A percentile compares a stretch with the other conserved stretches of the same genome.
phyloP scores from a whole-genome alignment of 305 asterid genomes.

The Striga hermonthica region DNA sequence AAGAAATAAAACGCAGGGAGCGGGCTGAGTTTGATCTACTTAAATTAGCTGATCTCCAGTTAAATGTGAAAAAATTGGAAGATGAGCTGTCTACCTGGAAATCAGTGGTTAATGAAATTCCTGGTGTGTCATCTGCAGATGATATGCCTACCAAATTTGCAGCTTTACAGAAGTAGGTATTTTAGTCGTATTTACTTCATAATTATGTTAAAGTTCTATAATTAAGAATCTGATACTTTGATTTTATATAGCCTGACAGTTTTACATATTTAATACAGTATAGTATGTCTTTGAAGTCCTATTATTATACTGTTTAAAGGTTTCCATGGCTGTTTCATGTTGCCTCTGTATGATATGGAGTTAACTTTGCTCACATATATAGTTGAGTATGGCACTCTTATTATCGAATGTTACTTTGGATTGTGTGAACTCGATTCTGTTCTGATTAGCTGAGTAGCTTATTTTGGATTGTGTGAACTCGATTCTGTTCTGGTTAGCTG shows the following conservation, averaged over 20 bases:
- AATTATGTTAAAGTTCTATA: constrained; percentile 21
- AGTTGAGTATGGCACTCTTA: constrained; percentile 3
- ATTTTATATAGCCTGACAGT: constrained; percentile 17
- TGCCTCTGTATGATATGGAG: constrained; percentile 21
- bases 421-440: not conserved
- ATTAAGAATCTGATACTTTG: constrained; percentile 14
- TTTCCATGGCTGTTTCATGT: constrained; percentile 28
- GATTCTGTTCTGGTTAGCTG: constrained; percentile 10
- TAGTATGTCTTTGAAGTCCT: constrained; percentile 22
- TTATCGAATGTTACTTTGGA: not conserved
- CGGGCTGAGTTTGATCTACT: constrained; percentile 76
- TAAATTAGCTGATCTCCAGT: constrained; percentile 52
- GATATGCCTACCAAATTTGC: constrained; percentile 67
- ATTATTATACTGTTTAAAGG: not conserved
- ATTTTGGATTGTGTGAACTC: constrained; percentile 28
- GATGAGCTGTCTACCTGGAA: constrained; percentile 80
- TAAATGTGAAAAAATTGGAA: constrained; percentile 55
- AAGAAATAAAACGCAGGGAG: constrained; percentile 76
- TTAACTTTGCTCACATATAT: constrained; percentile 21
- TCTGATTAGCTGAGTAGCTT: constrained; percentile 21
- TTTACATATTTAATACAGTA: constrained; percentile 13
- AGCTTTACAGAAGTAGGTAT: constrained; percentile 71
- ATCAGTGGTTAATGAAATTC: constrained; percentile 69
- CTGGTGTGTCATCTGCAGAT: constrained; percentile 79
- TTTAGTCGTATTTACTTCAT: constrained; percentile 20